A percentile compares a stretch with the other conserved stretches of the same genome.
Conservation (phyloP, 192 early-diverging fungal genomes). For the Neocallimastix lanati region DNA sequence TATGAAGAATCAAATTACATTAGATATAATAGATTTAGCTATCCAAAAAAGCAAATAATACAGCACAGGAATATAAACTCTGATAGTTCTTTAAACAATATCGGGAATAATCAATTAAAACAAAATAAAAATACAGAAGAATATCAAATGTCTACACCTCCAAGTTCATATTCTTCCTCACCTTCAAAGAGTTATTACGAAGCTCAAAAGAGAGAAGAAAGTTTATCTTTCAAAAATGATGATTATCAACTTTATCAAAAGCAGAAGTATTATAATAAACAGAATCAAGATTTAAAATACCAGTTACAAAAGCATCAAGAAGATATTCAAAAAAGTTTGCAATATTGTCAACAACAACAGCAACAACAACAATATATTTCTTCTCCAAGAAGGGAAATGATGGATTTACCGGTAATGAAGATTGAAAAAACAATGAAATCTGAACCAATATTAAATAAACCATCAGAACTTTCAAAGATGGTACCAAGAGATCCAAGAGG, state of each 20-base stretch:
- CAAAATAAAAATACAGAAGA: background rate
- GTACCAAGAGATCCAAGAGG: background rate
- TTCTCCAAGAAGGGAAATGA: background rate
- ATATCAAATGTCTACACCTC: background rate
- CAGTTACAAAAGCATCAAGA: background rate
- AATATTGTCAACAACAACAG: background rate
- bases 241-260: background rate
- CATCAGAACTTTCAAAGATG: background rate
- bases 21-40: background rate
- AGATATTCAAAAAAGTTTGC: background rate
- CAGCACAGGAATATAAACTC: background rate
- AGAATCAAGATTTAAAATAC: background rate
- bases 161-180: background rate
- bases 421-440: background rate
- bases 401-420: background rate
- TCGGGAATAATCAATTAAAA: background rate
- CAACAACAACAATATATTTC: background rate
- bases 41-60: background rate
- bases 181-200: background rate
- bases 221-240: background rate
- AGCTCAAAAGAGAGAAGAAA: background rate
- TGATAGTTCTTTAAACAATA: background rate
- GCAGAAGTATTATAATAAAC: background rate
- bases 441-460: background rate
- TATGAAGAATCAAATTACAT: background rate